These are phyloP conservation scores for Candida coquimbonensis DNA, from an alignment of 805 yeast species.

Conservation along the genomic window DNA sequence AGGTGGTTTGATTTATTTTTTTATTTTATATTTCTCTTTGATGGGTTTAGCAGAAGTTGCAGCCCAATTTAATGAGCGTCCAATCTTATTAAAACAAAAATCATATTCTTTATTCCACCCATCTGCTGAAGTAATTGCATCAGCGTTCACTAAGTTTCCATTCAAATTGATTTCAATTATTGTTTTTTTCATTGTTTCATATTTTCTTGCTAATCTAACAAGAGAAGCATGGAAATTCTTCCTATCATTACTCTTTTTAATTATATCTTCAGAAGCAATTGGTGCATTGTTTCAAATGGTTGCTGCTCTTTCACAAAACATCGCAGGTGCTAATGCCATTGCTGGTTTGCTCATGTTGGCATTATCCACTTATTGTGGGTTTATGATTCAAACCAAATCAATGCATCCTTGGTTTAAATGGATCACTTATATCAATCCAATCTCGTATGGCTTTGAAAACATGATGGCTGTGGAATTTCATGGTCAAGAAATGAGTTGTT, in stretches of 20 bases:
- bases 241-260: conserved; percentile 38
- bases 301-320: conserved; percentile 17
- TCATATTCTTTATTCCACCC: conserved; percentile 68
- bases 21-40: conserved; percentile 46
- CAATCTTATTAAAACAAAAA: conserved; percentile 65
- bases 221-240: conserved; percentile 49
- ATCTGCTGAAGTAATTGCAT: conserved; percentile 65
- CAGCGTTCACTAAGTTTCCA: conserved; percentile 55
- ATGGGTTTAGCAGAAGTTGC: conserved; percentile 42
- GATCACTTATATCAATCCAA: conserved; percentile 53
- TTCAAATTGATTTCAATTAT: conserved; percentile 42
- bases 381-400: conserved; percentile 48
- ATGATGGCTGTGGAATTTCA: conserved; percentile 62
- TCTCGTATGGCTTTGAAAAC: conserved; percentile 54
- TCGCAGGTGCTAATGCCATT: conserved; percentile 44
- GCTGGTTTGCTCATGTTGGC: conserved; percentile 49
- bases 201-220: conserved; percentile 51
- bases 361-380: conserved; percentile 56
- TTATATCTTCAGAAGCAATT: conserved; percentile 39
- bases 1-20: conserved; percentile 57
- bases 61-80: conserved; percentile 41
- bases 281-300: conserved; percentile 46
- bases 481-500: conserved; percentile 47
- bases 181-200: conserved; percentile 41
- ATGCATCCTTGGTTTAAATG: conserved; percentile 72